phyloP scores from a whole-genome alignment of 2,329 filamentous ascomycete species.

The Curvularia hawaiiensis region DNA sequence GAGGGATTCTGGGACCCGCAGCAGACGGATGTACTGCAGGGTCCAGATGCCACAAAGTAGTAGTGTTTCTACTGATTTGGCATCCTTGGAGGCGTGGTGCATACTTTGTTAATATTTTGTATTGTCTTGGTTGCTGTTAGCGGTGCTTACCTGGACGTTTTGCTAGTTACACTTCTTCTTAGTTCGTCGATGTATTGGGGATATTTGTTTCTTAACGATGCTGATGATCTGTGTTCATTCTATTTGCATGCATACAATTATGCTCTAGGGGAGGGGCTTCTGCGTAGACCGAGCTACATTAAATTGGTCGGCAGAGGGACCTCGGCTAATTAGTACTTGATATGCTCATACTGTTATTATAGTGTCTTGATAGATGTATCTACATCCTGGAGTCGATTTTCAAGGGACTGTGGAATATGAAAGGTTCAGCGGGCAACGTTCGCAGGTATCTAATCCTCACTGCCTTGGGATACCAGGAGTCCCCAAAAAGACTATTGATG shows the following conservation, averaged over 20 bases:
- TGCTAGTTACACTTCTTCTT: neutral
- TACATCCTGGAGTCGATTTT: neutral
- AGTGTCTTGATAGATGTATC: neutral
- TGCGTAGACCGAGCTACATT: neutral
- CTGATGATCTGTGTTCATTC: no score
- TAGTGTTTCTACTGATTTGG: no score
- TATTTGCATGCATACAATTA: no score
- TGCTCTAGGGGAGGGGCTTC: no score
- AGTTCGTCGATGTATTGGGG: no score
- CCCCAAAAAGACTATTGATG: neutral
- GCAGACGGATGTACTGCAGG: neutral
- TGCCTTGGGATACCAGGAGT: no score
- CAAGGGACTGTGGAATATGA: neutral
- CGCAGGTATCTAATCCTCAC: neutral
- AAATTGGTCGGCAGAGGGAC: neutral
- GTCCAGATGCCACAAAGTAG: neutral
- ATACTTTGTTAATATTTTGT: neutral
- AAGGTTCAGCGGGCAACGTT: neutral
- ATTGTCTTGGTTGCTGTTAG: neutral
- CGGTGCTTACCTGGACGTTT: constrained; percentile 1
- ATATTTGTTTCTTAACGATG: no score
- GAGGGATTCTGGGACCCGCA: constrained; percentile 5
- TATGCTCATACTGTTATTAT: neutral
- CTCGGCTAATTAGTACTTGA: neutral
- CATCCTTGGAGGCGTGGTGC: neutral